phyloP scores from a whole-genome alignment of 1,284 basidiomycete species.

The Schizophyllum amplum region DNA sequence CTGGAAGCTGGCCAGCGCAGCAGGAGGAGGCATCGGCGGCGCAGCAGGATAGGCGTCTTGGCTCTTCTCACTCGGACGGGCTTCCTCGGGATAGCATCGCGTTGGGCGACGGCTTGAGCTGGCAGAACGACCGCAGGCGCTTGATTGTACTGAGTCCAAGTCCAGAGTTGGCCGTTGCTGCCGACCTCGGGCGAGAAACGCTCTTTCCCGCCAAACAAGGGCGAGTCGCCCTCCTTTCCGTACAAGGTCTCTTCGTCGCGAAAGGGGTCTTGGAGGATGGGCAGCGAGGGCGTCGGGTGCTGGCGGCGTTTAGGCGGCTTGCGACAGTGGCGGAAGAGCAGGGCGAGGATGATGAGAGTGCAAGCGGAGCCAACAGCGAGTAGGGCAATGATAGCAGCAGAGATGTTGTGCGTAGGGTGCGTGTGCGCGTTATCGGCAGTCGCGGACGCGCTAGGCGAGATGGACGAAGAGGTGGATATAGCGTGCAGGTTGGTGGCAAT shows the following conservation, averaged over 20 bases:
- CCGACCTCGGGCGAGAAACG: conserved; percentile 41
- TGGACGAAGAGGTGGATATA: conserved; percentile 7
- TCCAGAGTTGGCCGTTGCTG: conserved; percentile 34
- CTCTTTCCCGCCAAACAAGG: conserved; percentile 69
- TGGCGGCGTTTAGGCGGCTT: conserved; percentile 37
- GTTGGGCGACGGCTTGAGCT: conserved; percentile 3
- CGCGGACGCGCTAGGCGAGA: conserved; percentile 8
- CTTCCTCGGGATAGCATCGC: conserved; percentile 3
- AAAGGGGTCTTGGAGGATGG: conserved; percentile 50
- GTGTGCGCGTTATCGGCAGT: neutral
- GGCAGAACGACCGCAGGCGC: conserved; percentile 11
- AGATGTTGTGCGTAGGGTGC: conserved; percentile 11
- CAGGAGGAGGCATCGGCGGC: conserved; percentile 10
- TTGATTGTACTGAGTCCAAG: conserved; percentile 60
- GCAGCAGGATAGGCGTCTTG: conserved; percentile 12
- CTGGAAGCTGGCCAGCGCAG: conserved; percentile 13
- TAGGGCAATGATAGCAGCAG: conserved; percentile 42
- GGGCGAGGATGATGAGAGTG: conserved; percentile 44
- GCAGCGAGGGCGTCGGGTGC: conserved; percentile 59
- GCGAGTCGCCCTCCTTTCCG: conserved; percentile 42
- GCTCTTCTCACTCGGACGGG: conserved; percentile 12
- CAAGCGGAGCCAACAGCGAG: conserved; percentile 49
- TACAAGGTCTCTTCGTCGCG: conserved; percentile 33
- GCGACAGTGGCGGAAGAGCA: conserved; percentile 38
- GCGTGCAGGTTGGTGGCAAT: neutral